A percentile compares a stretch with the other conserved stretches of the same genome.
phyloP scores from a whole-genome alignment of 305 asterid genomes.

The Solanum hybrid region DNA sequence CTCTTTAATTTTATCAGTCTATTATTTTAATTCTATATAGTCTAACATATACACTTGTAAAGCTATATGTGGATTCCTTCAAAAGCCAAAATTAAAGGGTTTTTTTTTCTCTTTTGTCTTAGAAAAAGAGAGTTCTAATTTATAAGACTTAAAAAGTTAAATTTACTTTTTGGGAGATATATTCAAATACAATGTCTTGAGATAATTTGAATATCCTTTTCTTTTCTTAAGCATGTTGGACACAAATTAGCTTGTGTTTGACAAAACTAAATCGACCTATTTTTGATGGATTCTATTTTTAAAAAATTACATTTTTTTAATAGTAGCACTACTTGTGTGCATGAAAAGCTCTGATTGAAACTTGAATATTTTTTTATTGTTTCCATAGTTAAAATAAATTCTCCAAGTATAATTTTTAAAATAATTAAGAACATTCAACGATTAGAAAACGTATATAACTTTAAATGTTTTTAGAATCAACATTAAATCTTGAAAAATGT shows the following conservation, averaged over 20 bases:
- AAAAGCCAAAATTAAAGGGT: neutral
- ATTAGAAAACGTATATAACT: neutral
- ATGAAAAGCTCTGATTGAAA: neutral
- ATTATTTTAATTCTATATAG: neutral
- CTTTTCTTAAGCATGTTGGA: no score
- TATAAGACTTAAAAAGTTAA: no score
- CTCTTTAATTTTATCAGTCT: neutral
- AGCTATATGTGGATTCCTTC: neutral
- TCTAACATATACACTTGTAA: neutral
- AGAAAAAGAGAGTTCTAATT: no score
- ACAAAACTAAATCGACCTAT: neutral
- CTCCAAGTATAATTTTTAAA: neutral
- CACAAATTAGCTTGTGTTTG: no score
- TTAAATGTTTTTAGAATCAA: neutral
- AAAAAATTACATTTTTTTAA: neutral
- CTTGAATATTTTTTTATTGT: neutral
- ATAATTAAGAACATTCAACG: neutral
- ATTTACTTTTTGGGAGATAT: no score
- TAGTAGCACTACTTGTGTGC: neutral
- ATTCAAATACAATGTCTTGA: no score
- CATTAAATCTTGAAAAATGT: neutral
- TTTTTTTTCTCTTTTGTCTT: no score
- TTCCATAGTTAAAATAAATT: neutral
- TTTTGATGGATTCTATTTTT: neutral
- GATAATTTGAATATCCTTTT: no score